Evolutionary conservation across 2,329 filamentous ascomycete genomes (phyloP).

Genomic region (Monilinia vaccinii-corymbosi): DNA sequence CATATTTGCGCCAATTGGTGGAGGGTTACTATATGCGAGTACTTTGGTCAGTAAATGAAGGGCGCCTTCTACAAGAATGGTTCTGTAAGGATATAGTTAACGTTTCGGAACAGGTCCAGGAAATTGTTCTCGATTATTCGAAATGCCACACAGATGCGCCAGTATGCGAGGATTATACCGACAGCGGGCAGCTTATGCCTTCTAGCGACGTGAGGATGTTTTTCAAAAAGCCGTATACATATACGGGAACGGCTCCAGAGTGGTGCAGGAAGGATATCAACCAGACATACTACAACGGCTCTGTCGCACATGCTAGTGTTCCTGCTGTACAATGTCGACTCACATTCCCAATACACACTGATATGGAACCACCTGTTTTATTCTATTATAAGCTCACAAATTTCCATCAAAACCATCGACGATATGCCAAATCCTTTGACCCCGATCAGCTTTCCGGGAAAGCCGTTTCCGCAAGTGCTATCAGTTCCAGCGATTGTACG

Average conservation of each 20-base stretch:
- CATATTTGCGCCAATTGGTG: constrained; percentile 90
- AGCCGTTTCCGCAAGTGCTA: constrained; percentile 47
- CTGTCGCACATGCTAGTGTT: constrained; percentile 21
- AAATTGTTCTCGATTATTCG: constrained; percentile 86
- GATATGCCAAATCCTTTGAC: constrained; percentile 88
- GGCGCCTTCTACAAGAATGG: neutral
- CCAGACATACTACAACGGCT: constrained; percentile 32
- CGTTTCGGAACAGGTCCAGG: constrained; percentile 41
- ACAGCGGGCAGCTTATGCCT: neutral
- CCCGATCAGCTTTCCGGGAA: constrained; percentile 73
- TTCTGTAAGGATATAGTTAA: neutral
- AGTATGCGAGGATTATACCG: constrained; percentile 43
- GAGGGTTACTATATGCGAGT: constrained; percentile 77
- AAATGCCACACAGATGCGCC: constrained; percentile 56
- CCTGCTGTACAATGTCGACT: constrained; percentile 54
- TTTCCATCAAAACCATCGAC: constrained; percentile 97
- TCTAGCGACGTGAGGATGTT: neutral
- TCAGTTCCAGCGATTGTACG: constrained; percentile 63
- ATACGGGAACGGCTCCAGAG: constrained; percentile 12
- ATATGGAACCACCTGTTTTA: constrained; percentile 71
- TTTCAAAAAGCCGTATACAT: constrained; percentile 51
- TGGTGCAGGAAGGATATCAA: constrained; percentile 29
- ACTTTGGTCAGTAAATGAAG: constrained; percentile 48
- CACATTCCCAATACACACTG: constrained; percentile 69
- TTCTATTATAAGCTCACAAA: constrained; percentile 95